These are phyloP conservation scores for Calocybe cyanea DNA, from an alignment of 768 basidiomycete species.

Conservation along the genomic window DNA sequence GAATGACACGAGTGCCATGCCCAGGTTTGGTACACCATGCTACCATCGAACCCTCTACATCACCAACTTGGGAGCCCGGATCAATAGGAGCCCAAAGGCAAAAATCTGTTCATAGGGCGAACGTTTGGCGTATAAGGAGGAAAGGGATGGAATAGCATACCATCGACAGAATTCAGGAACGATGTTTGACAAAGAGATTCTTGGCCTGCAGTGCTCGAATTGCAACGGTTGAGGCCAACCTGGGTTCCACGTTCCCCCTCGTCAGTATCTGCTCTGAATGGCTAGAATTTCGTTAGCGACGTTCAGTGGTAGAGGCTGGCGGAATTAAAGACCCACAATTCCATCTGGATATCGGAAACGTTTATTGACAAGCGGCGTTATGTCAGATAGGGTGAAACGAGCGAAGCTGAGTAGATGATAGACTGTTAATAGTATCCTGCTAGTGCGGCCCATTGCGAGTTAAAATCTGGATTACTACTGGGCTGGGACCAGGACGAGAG, in stretches of 20 bases:
- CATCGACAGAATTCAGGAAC: conserved; percentile 48
- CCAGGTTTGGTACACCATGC: conserved; percentile 35
- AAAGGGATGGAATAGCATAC: conserved; percentile 23
- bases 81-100: conserved; percentile 11
- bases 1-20: conserved; percentile 44
- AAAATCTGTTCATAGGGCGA: conserved; percentile 5
- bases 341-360: conserved; percentile 14
- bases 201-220: conserved; percentile 53
- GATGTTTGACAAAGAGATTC: conserved; percentile 56
- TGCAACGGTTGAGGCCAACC: conserved; percentile 57
- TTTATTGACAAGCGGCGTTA: conserved; percentile 13
- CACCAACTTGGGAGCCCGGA: conserved; percentile 5
- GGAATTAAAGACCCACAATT: conserved; percentile 15
- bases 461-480: too few relatives aligned
- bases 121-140: not conserved
- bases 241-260: conserved; percentile 48
- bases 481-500: too few relatives aligned
- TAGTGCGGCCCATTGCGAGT: too few relatives aligned
- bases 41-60: conserved; percentile 13
- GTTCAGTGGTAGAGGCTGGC: not conserved
- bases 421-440: too few relatives aligned
- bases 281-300: conserved; percentile 28
- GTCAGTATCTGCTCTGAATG: conserved; percentile 46
- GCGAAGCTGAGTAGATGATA: too few relatives aligned
- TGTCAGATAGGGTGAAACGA: not conserved